Conservation (phyloP, 495 filamentous ascomycete genomes). For the Penicillium flavigenum region DNA sequence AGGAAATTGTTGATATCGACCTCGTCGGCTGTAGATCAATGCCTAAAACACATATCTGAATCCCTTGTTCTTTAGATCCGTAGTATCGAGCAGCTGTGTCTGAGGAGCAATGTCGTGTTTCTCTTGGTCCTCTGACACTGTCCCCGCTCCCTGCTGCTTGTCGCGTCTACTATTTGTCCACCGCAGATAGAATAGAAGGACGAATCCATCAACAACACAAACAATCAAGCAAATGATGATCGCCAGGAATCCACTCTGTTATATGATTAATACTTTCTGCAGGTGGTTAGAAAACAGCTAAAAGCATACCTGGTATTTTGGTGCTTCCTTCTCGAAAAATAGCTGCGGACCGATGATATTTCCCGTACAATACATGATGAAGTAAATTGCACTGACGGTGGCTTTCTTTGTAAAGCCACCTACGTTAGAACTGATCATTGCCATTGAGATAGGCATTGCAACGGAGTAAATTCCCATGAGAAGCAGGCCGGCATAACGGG, state of each 20-base stretch:
- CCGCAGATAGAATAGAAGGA: slow-evolving; percentile 20
- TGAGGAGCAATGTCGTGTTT: not conserved
- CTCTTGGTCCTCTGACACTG: not conserved
- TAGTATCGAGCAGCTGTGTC: slow-evolving; percentile 11
- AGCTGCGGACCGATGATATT: slow-evolving; percentile 35
- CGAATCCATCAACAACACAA: slow-evolving; percentile 14
- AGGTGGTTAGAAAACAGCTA: no score
- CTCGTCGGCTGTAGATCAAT: not conserved
- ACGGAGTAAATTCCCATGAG: slow-evolving; percentile 28
- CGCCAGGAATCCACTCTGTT: slow-evolving; percentile 23
- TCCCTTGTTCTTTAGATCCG: slow-evolving; percentile 17
- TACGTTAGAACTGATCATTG: slow-evolving; percentile 34
- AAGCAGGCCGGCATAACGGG: slow-evolving; percentile 33
- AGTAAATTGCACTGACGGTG: slow-evolving; percentile 31
- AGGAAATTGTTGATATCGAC: no score
- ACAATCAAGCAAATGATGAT: slow-evolving; percentile 24
- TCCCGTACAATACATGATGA: slow-evolving; percentile 47
- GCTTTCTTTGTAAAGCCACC: slow-evolving; percentile 35
- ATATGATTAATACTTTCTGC: not conserved
- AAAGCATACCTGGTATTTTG: slow-evolving; percentile 23
- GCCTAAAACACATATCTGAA: slow-evolving; percentile 3
- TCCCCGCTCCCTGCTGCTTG: not conserved
- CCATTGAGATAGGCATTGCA: slow-evolving; percentile 27
- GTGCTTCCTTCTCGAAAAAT: slow-evolving; percentile 28
- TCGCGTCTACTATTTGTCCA: slow-evolving; percentile 22